Base-by-base conservation (phyloP, 148 eudicot species). In the Camellia japonica region DNA sequence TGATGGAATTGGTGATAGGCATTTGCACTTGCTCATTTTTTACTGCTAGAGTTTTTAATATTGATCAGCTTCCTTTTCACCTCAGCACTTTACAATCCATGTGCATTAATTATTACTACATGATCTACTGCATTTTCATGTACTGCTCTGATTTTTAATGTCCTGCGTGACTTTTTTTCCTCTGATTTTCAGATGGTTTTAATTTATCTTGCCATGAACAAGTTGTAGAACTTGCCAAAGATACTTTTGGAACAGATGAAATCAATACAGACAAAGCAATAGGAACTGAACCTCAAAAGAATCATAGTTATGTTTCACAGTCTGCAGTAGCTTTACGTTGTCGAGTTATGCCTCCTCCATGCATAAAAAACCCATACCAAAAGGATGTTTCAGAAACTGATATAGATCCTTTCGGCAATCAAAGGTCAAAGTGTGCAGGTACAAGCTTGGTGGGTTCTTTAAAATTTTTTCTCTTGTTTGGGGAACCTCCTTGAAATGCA, bases 341-440 rank as follows among this genome's bases (percentile, higher is more conserved):
- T 78, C 94, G 97, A 80, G 97, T 95, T 47, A 95, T 93, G 97
- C 94, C 97, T 65, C 97, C 97, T 68, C 98, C 97, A n/a, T 93
- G 96, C 80, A 82, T 91, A 72, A 87, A 78, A 83, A 95, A 95
- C 83, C 97, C 97, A 19, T 95, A 89, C 87, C 59, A 86, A 54
- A 88, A 80, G 84, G 90, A 82, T 74, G 75, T 82, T 75, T 82
- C 87, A 75, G 89, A 83, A 73, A 71, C 66, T 46, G 90, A 84
- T 79, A 79, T 85, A 78, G 97, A 95, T 81, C 96, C 91, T 54
- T 92, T 86, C 82, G 88, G 79, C 69, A 87, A 85, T 79, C 87
- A 87, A 86, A 89, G 98, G 86, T 86, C 90, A 55, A 92, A 92
- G 75, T 88, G 82, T 83, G 84, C 96, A 90, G 97, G 98, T 95